These are phyloP conservation scores for Penicillium odoratum DNA, from an alignment of 495 filamentous ascomycete genomes.

Conservation along the genomic window DNA sequence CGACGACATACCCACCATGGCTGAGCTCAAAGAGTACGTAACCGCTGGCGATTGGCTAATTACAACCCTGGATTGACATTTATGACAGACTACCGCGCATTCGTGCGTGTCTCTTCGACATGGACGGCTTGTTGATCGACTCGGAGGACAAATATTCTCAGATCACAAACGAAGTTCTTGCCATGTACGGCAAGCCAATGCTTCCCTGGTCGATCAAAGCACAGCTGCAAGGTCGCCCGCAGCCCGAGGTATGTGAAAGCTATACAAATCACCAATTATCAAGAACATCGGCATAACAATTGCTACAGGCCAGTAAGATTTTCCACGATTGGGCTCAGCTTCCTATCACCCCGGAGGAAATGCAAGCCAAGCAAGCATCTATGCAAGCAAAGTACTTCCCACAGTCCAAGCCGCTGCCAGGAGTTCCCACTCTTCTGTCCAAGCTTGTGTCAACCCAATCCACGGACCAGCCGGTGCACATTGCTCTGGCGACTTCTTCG, in stretches of 20 bases:
- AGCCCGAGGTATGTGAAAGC: slow-evolving; percentile 54
- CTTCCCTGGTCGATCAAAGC: slow-evolving; percentile 96
- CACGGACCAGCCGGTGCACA: slow-evolving; percentile 57
- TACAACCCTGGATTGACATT: slow-evolving; percentile 12
- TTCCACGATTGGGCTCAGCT: slow-evolving; percentile 86
- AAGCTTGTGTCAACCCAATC: slow-evolving; percentile 46
- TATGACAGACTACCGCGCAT: slow-evolving; percentile 66
- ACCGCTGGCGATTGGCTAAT: background rate
- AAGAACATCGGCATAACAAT: background rate
- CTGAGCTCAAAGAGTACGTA: slow-evolving; percentile 18
- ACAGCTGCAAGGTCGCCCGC: slow-evolving; percentile 88
- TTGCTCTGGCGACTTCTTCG: slow-evolving; percentile 85
- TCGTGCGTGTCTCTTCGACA: slow-evolving; percentile 95
- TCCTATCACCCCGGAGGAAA: slow-evolving; percentile 68
- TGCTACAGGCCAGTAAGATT: slow-evolving; percentile 45
- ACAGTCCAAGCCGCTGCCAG: slow-evolving; percentile 70
- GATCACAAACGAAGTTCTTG: slow-evolving; percentile 78
- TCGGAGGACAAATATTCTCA: slow-evolving; percentile 90
- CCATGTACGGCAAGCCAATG: slow-evolving; percentile 64
- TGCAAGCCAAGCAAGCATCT: slow-evolving; percentile 51
- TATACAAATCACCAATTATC: background rate
- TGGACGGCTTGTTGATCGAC: slow-evolving; percentile 94
- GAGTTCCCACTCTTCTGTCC: slow-evolving; percentile 67
- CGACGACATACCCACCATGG: slow-evolving; percentile 15
- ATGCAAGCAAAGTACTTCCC: slow-evolving; percentile 75